Conservation (phyloP, 441 rosid genomes). For the Rhodomyrtus psidioides region DNA sequence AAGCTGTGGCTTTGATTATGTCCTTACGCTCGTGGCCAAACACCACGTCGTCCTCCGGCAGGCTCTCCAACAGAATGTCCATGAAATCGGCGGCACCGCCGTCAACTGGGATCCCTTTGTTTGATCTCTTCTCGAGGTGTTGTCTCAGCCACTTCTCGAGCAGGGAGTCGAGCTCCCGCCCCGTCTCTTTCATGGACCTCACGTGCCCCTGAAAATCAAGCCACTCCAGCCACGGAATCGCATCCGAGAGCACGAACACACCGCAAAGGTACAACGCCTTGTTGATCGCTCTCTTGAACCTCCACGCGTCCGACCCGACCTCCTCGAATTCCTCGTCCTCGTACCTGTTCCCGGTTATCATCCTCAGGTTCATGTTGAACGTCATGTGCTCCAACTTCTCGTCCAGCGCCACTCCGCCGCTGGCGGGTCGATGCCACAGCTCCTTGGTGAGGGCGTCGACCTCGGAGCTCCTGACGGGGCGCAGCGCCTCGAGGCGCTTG, state of each 20-base stretch:
- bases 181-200: constrained; percentile 31
- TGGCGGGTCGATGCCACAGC: background rate
- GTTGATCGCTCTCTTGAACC: constrained; percentile 31
- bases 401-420: constrained; percentile 8
- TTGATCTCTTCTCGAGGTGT: constrained; percentile 19
- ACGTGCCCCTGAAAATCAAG: constrained; percentile 34
- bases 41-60: constrained; percentile 27
- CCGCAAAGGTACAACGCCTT: constrained; percentile 26
- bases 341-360: constrained; percentile 31
- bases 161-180: constrained; percentile 33
- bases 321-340: constrained; percentile 10
- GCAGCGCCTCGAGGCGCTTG: constrained; percentile 32
- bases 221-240: constrained; percentile 50
- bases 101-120: background rate
- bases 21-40: constrained; percentile 30
- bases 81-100: constrained; percentile 24
- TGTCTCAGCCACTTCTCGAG: constrained; percentile 40
- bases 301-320: constrained; percentile 30
- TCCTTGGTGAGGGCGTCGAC: constrained; percentile 27
- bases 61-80: constrained; percentile 33
- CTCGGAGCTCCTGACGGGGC: constrained; percentile 32
- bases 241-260: constrained; percentile 25
- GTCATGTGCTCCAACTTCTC: constrained; percentile 29
- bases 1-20: constrained; percentile 45
- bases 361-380: constrained; percentile 34